These are phyloP conservation scores for Patellifolia procumbens DNA, from an alignment of 179 eudicot genomes.

Conservation along the genomic window DNA sequence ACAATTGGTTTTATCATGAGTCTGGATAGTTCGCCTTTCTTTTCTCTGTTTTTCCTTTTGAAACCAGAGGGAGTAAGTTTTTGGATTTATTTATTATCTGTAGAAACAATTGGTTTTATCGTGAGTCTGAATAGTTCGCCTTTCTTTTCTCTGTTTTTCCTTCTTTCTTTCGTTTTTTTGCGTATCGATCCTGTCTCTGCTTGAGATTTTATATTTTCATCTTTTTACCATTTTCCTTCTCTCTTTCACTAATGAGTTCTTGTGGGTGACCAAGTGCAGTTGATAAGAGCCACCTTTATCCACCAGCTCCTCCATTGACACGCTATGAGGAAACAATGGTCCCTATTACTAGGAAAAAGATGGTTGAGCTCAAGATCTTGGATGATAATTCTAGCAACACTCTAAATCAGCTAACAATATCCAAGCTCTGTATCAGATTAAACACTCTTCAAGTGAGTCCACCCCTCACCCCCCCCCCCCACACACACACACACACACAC, in stretches of 20 bases:
- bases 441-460: constrained; percentile 83
- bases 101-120: too few species aligned
- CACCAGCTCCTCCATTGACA: constrained; percentile 79
- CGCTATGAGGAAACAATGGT: constrained; percentile 77
- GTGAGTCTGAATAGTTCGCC: background rate
- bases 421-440: constrained; percentile 81
- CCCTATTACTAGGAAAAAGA: constrained; percentile 63
- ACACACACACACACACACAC: too few species aligned
- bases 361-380: constrained; percentile 47
- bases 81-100: too few species aligned
- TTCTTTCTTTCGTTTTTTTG: background rate
- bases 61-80: too few species aligned
- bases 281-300: constrained; percentile 70
- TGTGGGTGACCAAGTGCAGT: constrained; percentile 47
- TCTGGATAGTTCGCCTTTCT: background rate
- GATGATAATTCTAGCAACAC: constrained; percentile 52
- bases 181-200: background rate
- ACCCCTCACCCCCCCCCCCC: background rate
- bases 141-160: background rate
- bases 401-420: constrained; percentile 54
- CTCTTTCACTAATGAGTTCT: constrained; percentile 10
- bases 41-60: too few species aligned
- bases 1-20: background rate
- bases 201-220: background rate
- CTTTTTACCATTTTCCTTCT: constrained; percentile 1